Evolutionary conservation across 2,329 filamentous ascomycete genomes (phyloP), one percentile per base, ranked within the genome.

Genomic region (Penicillium sp.): DNA sequence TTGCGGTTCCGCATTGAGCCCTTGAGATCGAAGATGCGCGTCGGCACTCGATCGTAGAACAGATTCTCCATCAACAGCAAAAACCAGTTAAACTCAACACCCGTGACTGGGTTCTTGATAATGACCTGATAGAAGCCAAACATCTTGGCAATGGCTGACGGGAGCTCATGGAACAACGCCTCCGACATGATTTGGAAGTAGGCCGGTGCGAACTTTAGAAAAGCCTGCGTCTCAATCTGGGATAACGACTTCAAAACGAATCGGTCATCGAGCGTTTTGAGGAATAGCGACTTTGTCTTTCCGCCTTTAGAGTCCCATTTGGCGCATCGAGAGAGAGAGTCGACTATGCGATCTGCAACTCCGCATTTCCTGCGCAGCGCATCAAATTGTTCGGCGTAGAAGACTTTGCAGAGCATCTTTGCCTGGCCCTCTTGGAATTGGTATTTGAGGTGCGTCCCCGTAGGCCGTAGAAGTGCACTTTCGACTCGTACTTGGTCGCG

Each of bases 281-380:
- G 77, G 71, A 99, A 99, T 4, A 99, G 87, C 0, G 92, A 97
- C 69, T 97, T 97, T 1, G 93, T 97, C 75, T 99, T 99, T 63
- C 94, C 94, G 23, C 94, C 95, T 69, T 96, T 96, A 3, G 91
- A 96, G 74, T 99, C 94, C 90, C 93, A 99, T 72, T 97, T 97
- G 20, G 96, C 82, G 74, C 95, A 99, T 20, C 94, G 86, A 7
- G 94, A 97, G 21, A 99, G 79, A 1, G 92, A 97, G 70, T 99
- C 94, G 24, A 97, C 86, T 62, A 99, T 96, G 35, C 94, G 89
- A 68, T 97, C 92, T 1, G 91, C 87, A 8, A 97, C 89, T 16
- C 93, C 93, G 62, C 93, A 97, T 73, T 96, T 97, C 56, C 90
- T 84, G 56, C 94, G 86, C 40, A 99, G 81, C 3, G 94, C 94